Base-by-base conservation (phyloP, 495 filamentous ascomycete genomes). In the Podospora comata region DNA sequence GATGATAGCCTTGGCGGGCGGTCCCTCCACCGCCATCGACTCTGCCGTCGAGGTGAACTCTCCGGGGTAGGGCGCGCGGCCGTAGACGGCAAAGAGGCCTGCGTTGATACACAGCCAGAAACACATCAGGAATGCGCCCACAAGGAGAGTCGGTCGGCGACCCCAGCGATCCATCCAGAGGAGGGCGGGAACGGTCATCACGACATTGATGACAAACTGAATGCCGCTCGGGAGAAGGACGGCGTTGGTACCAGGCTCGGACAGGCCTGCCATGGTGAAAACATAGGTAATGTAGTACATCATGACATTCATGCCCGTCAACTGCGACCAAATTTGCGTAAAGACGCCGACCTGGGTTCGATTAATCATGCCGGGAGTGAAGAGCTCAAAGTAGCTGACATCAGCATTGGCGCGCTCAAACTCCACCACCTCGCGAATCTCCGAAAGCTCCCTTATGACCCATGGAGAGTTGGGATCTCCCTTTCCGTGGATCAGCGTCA, bases 291-390 rank as follows among this genome's bases (percentile, higher is more conserved):
- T 84, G 66, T 84, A 85, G 76, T 84, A 85, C 78, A 78, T 79
- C 90, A 93, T 93, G 15, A 92, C 90, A 74, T 93, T 94, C 89
- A 92, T 92, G 16, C 92, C 92, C 0, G 90, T 91, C 20, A 94
- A 80, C 73, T 95, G 92, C 30, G 87, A 88, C 92, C 92, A 94
- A 74, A 95, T 90, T 75, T 94, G 92, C 0, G 88, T 91, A 72
- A 92, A 92, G 58, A 94, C 72, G 62, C 91, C 91, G 70, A 92
- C 87, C 64, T 86, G 82, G 32, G 90, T 91, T 15, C 90, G 86
- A 78, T 91, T 91, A 74, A 92, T 80, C 90, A 93, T 93, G 55
- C 82, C 77, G 0, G 88, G 86, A 63, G 83, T 85, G 76, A 95
- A 83, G 5, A 95, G 80, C 71, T 93, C 90, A 20, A 88, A 67